These are phyloP conservation scores for Macrolepiota dolichaula DNA, from an alignment of 768 basidiomycete genomes.

Conservation along the genomic window DNA sequence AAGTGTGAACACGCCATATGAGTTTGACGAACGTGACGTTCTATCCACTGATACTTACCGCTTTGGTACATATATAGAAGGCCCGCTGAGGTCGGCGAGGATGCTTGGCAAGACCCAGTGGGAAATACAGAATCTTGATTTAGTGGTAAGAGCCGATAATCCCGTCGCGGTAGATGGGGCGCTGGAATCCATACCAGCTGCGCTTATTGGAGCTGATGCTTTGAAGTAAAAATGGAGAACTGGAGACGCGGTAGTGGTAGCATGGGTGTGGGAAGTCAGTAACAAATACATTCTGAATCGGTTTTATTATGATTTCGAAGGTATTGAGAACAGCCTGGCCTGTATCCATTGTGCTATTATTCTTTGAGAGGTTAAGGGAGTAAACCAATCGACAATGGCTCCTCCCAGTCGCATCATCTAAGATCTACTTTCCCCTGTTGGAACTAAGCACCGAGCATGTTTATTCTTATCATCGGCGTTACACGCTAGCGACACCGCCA, in stretches of 20 bases:
- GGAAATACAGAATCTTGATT: background rate
- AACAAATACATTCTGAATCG: background rate
- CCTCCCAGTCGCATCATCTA: too few relatives aligned
- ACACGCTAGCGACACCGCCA: too few relatives aligned
- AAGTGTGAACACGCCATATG: too few relatives aligned
- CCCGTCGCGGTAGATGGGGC: background rate
- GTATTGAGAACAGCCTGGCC: background rate
- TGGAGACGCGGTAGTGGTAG: background rate
- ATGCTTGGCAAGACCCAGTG: background rate
- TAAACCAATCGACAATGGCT: too few relatives aligned
- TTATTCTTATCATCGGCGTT: too few relatives aligned
- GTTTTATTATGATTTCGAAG: background rate
- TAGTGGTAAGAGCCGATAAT: background rate
- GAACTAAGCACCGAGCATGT: too few relatives aligned
- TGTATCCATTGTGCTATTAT: too few relatives aligned
- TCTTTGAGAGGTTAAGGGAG: background rate
- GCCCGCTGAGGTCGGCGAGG: background rate
- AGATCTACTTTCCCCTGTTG: too few relatives aligned
- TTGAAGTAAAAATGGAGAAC: background rate
- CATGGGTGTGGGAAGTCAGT: background rate
- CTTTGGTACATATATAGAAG: too few relatives aligned
- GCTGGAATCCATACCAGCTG: background rate
- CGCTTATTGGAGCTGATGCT: background rate
- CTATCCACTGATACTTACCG: too few relatives aligned
- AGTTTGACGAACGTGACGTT: too few relatives aligned